phyloP scores from a whole-genome alignment of 1,284 basidiomycete genomes.

The Somion occarium region DNA sequence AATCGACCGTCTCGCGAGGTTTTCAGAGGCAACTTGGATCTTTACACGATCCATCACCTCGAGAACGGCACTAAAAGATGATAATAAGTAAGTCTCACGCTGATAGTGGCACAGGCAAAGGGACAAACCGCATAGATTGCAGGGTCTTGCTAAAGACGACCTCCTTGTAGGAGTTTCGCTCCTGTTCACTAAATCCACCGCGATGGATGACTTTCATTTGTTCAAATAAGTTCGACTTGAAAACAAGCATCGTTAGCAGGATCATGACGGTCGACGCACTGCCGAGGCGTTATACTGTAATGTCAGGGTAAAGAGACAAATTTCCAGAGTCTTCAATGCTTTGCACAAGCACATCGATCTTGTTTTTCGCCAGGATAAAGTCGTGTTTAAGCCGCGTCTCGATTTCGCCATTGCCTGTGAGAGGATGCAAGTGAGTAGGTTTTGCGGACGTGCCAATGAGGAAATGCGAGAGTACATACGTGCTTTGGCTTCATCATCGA shows the following conservation, averaged over 20 bases:
- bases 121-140: constrained; percentile 84
- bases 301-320: constrained; percentile 40
- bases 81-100: not conserved
- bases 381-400: constrained; percentile 94
- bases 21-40: constrained; percentile 57
- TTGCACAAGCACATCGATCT: constrained; percentile 90
- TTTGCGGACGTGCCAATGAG: constrained; percentile 4
- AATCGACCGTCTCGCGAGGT: constrained; percentile 73
- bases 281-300: too few relatives aligned
- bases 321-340: constrained; percentile 94
- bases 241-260: too few relatives aligned
- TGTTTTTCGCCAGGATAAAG: constrained; percentile 88
- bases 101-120: constrained; percentile 4
- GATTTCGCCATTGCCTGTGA: constrained; percentile 87
- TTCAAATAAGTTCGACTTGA: constrained; percentile 86
- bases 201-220: constrained; percentile 97
- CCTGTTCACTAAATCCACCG: constrained; percentile 86
- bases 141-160: constrained; percentile 97
- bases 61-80: constrained; percentile 68
- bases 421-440: constrained; percentile 4
- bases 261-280: too few relatives aligned
- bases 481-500: constrained; percentile 78
- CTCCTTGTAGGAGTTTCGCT: constrained; percentile 95
- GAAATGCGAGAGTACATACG: constrained; percentile 56
- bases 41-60: constrained; percentile 83